A percentile compares a stretch with the other conserved stretches of the same genome.
phyloP scores from a whole-genome alignment of 805 yeast genomes.

The Kluyveromyces dobzhanskii region DNA sequence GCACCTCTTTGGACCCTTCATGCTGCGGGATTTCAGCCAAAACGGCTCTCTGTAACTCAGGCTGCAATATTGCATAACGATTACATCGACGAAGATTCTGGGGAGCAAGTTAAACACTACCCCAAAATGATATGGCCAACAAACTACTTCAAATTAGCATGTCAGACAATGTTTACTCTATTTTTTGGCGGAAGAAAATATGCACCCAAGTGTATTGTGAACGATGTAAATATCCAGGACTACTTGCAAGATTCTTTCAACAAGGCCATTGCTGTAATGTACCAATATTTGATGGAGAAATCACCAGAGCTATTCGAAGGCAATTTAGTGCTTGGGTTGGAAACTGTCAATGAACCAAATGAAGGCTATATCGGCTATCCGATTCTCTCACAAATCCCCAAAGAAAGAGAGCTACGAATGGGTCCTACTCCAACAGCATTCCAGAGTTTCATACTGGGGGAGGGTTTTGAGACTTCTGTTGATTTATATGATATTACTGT shows the following conservation, averaged over 20 bases:
- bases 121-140: constrained; percentile 94
- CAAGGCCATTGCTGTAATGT: constrained; percentile 42
- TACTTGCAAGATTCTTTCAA: constrained; percentile 61
- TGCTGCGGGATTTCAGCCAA: constrained; percentile 81
- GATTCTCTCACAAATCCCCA: constrained; percentile 48
- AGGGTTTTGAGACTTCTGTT: constrained; percentile 63
- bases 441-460: constrained; percentile 66
- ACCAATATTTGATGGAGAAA: constrained; percentile 31
- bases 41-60: constrained; percentile 57
- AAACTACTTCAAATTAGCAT: constrained; percentile 68
- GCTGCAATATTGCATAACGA: constrained; percentile 74
- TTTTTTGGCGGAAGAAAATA: constrained; percentile 72
- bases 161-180: constrained; percentile 74
- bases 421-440: constrained; percentile 80
- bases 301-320: constrained; percentile 40
- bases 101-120: constrained; percentile 35
- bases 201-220: constrained; percentile 67
- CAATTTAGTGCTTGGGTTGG: constrained; percentile 56
- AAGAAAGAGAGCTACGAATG: constrained; percentile 55
- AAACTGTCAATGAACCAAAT: constrained; percentile 80
- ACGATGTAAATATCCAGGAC: constrained; percentile 71
- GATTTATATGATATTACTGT: constrained; percentile 63
- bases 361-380: constrained; percentile 60
- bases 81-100: constrained; percentile 31
- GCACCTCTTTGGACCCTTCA: constrained; percentile 91